Evolutionary conservation across 1,284 basidiomycete genomes (phyloP).

Genomic region (Schizophyllum amplum): DNA sequence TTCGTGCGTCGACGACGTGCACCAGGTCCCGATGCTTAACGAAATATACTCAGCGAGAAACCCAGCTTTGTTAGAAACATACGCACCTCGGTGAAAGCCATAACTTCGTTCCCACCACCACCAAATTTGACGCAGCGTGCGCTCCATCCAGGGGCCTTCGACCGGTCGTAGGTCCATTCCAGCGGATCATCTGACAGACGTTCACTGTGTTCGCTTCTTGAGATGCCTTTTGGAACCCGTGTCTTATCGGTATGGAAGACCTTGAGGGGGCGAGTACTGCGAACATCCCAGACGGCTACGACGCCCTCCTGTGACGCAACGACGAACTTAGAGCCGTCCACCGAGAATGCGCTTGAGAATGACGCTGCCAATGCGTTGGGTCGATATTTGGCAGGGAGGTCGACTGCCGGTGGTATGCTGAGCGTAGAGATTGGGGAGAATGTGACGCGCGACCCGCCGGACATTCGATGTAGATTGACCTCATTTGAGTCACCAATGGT

Average conservation of each 20-base stretch:
- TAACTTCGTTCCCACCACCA: conserved; percentile 52
- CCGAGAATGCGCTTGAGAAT: conserved; percentile 80
- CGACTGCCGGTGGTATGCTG: conserved; percentile 45
- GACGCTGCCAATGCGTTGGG: conserved; percentile 42
- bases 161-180: conserved; percentile 52
- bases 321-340: conserved; percentile 75
- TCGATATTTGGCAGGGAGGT: conserved; percentile 28
- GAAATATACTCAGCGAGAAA: conserved; percentile 1
- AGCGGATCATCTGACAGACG: conserved; percentile 56
- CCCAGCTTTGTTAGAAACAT: conserved; percentile 1
- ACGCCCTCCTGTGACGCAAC: conserved; percentile 83
- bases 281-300: conserved; percentile 74
- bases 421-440: conserved; percentile 51
- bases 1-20: conserved; percentile 73
- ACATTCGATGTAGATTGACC: conserved; percentile 67
- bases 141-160: conserved; percentile 66
- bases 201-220: conserved; percentile 23
- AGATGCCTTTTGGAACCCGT: conserved; percentile 1
- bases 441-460: conserved; percentile 45
- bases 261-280: conserved; percentile 61
- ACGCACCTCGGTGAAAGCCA: conserved; percentile 79
- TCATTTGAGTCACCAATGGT: conserved; percentile 83
- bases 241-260: conserved; percentile 51
- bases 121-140: conserved; percentile 75
- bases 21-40: conserved; percentile 63